Evolutionary conservation across 2,329 filamentous ascomycete genomes (phyloP), one percentile per base, ranked within the genome.

Genomic region (Colletotrichum tropicicola): DNA sequence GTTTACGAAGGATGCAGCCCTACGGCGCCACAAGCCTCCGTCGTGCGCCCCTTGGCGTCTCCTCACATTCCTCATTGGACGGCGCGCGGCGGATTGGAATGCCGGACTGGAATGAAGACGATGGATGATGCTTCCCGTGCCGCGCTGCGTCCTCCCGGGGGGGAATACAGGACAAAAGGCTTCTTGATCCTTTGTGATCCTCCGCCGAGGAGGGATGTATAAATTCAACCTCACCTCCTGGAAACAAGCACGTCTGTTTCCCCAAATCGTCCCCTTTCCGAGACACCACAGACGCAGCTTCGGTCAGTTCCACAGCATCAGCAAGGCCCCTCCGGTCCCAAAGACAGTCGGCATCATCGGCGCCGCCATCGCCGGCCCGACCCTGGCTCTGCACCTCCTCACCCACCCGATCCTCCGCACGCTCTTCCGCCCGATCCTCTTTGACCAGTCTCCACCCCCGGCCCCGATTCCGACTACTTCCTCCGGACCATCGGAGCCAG

Each of bases 321-420:
- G n/a, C 5, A 61, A 48, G 58, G 28, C 27, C 2, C 13, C 47
- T 5, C 60, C 47, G 15, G 37, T 39, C 28, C 55, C 60, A 17
- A 64, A 39, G n/a, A 63, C 49, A 9, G n/a, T 66, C 27, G 64
- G 32, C n/a, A 66, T 66, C 43, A 49, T 62, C 48, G 64, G 59
- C 54, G 64, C 64, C 59, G 64, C 64, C 35, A 41, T 64, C 41
- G 64, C 65, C 49, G 65, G 65, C 27, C 45, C 55, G 43, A 43
- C 57, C 30, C 66, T 25, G 37, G 68, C 17, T 63, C 65, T 59
- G 70, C 75, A 19, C 43, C 58, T 21, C 17, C 37, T 53, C 49
- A 67, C 70, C 68, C 74, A 64, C 23, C 64, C 64, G 15, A 27
- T 64, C 12, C 53, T 66, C 17, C 64, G 64, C 35, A 37, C 59